Conservation (phyloP, 208 protist species). For the Dictyostelium gargantuum region DNA sequence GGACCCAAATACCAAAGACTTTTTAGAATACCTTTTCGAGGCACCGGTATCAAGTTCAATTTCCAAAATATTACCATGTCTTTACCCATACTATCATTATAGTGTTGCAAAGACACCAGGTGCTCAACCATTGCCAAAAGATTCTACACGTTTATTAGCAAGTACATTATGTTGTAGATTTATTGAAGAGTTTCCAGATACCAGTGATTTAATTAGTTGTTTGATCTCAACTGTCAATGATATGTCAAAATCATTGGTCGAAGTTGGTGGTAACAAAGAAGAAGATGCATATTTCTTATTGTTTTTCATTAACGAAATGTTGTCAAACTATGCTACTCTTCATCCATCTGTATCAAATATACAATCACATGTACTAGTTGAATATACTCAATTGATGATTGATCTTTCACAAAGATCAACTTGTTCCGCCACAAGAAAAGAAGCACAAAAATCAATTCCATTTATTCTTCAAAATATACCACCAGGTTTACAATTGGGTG, state of each 20-base stretch:
- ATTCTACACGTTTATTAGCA: not conserved
- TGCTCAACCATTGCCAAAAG: not conserved
- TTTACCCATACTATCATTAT: not conserved
- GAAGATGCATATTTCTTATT: constrained; percentile 4
- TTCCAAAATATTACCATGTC: not conserved
- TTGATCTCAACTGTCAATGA: not conserved
- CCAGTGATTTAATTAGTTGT: not conserved
- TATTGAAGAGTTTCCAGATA: not conserved
- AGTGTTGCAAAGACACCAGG: not conserved
- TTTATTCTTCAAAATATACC: constrained; percentile 39
- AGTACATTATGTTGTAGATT: not conserved
- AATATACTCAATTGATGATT: constrained; percentile 8
- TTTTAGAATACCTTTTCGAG: constrained; percentile 33
- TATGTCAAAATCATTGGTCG: not conserved
- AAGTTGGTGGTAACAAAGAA: not conserved
- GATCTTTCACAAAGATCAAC: constrained; percentile 25
- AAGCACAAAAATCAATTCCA: constrained; percentile 31
- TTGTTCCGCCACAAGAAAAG: not conserved
- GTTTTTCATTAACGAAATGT: constrained; percentile 1
- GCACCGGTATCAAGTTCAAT: not conserved
- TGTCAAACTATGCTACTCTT: not conserved
- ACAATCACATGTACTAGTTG: not conserved
- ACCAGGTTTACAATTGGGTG: not conserved
- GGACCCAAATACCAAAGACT: not conserved
- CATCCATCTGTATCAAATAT: not conserved